Percentiles rank a stretch among this genome's conserved stretches.
Conservation (phyloP, 345 rosid genomes). For the Boechera divaricarpa region DNA sequence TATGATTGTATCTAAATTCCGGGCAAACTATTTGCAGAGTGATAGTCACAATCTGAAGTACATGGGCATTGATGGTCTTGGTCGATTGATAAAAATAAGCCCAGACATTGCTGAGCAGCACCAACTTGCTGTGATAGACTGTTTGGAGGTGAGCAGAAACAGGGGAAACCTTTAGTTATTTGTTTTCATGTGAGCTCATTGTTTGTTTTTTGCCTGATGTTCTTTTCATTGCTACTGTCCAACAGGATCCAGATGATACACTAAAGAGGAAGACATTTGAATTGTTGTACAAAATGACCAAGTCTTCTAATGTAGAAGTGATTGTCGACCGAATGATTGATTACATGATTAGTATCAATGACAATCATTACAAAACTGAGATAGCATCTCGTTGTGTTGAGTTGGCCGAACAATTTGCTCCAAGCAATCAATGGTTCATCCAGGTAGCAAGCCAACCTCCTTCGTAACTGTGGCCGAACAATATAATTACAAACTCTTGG, state of each 20-base stretch:
- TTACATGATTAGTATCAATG: constrained; percentile 93
- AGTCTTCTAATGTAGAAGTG: constrained; percentile 96
- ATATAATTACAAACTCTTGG: neutral
- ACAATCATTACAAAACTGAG: constrained; percentile 96
- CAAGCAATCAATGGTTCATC: constrained; percentile 98
- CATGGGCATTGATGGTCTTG: constrained; percentile 97
- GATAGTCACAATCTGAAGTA: constrained; percentile 95
- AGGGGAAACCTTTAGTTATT: neutral
- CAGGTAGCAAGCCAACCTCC: constrained; percentile 59
- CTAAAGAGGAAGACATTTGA: constrained; percentile 96
- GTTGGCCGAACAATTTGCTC: constrained; percentile 98
- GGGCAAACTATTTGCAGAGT: constrained; percentile 64
- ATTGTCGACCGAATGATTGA: constrained; percentile 98
- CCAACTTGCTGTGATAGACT: constrained; percentile 97
- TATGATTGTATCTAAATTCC: constrained; percentile 28
- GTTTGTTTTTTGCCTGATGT: constrained; percentile 20
- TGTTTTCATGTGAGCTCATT: neutral
- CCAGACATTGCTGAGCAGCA: constrained; percentile 98
- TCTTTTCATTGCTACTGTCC: constrained; percentile 22
- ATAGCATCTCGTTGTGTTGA: constrained; percentile 96
- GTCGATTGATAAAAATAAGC: constrained; percentile 84
- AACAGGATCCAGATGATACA: constrained; percentile 98
- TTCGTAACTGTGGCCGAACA: neutral
- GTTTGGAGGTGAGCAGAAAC: constrained; percentile 80
- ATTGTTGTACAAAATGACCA: constrained; percentile 92